Evolutionary conservation across 768 basidiomycete species (phyloP).

Genomic region (Stropharia rugosoannulata): DNA sequence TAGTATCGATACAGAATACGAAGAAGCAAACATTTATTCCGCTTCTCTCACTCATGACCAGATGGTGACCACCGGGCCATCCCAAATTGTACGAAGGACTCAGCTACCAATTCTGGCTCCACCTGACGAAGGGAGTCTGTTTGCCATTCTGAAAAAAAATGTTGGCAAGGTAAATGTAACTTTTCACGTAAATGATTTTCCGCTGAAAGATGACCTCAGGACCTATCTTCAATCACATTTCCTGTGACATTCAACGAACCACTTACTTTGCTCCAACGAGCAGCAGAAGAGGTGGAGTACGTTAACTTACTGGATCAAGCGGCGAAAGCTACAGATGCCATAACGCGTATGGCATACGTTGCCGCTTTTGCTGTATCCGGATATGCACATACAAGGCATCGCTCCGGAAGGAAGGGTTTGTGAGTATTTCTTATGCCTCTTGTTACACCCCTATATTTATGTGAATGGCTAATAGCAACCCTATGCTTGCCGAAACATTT

Average conservation of each 20-base stretch:
- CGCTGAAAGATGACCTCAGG: constrained; percentile 39
- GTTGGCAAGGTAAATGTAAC: constrained; percentile 67
- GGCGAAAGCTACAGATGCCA: constrained; percentile 50
- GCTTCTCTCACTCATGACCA: constrained; percentile 11
- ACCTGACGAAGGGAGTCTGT: constrained; percentile 80
- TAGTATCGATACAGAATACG: constrained; percentile 54
- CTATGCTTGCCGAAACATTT: constrained; percentile 87
- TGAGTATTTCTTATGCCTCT: constrained; percentile 37
- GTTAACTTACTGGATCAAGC: constrained; percentile 68
- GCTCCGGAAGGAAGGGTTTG: constrained; percentile 88
- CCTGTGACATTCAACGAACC: constrained; percentile 94
- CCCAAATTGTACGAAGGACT: constrained; percentile 47
- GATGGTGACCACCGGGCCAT: constrained; percentile 11
- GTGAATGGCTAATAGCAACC: constrained; percentile 54
- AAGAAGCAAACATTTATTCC: constrained; percentile 28
- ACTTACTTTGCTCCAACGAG: constrained; percentile 75
- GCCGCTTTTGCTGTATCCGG: constrained; percentile 85
- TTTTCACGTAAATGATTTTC: constrained; percentile 2
- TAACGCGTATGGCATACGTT: constrained; percentile 71
- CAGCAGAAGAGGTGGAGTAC: constrained; percentile 86
- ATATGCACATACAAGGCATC: constrained; percentile 78
- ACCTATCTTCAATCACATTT: constrained; percentile 77
- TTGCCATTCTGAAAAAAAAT: constrained; percentile 83
- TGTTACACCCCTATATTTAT: constrained; percentile 7
- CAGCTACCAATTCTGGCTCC: constrained; percentile 58